Conservation (phyloP, 306 rosid genomes). For the Ceratonia siliqua region DNA sequence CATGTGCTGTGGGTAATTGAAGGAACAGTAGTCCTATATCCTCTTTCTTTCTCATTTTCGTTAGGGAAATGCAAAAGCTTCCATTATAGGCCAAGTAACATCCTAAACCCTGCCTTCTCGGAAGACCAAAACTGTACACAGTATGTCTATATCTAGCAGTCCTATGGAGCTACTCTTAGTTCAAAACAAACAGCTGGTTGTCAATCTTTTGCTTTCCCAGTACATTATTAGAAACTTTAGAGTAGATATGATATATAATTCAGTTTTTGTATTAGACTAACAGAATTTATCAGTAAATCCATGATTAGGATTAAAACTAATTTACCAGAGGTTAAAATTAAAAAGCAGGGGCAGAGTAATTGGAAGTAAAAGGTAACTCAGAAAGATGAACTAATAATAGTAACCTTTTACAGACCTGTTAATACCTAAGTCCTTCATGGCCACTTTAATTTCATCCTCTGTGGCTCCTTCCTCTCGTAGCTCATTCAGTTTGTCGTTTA, state of each 20-base stretch:
- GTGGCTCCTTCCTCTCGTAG: conserved; percentile 46
- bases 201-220: too few relatives aligned
- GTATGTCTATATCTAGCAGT: neutral
- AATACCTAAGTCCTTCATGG: conserved; percentile 74
- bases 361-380: neutral
- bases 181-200: neutral
- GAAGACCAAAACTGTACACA: too few relatives aligned
- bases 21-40: neutral
- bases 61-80: neutral
- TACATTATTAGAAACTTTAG: too few relatives aligned
- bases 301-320: too few relatives aligned
- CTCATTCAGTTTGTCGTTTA: conserved; percentile 41
- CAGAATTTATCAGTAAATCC: too few relatives aligned
- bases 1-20: neutral
- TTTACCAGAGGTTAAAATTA: too few relatives aligned
- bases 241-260: too few relatives aligned
- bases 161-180: too few relatives aligned
- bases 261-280: too few relatives aligned
- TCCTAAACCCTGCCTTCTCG: neutral
- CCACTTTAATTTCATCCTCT: conserved; percentile 41
- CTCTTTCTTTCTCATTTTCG: neutral
- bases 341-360: neutral
- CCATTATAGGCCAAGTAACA: neutral
- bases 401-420: conserved; percentile 49
- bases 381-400: neutral